Evolutionary conservation across 1,284 basidiomycete genomes (phyloP), one percentile per base, ranked within the genome.

Genomic region (Psilocybe mexicana): DNA sequence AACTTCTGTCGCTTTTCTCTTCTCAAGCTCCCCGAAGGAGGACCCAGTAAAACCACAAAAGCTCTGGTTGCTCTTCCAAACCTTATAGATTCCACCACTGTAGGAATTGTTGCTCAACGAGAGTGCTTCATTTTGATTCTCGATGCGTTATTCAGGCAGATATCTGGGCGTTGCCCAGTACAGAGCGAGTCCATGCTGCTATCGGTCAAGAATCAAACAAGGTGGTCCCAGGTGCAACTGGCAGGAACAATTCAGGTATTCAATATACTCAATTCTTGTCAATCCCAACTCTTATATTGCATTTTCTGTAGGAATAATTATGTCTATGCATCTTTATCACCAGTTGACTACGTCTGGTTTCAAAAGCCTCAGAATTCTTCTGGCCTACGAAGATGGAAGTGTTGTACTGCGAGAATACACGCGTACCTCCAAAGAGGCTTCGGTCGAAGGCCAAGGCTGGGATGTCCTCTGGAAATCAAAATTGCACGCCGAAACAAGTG

Each of bases 1-100:
- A 96, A 96, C 70, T 96, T 91, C 69, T 96, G 94, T 72, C 84
- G 87, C 0, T 94, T 96, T 58, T 77, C 76, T 12, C 62, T 79
- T 25, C 55, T 76, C 44, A 59, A 57, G 3, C 45, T 66, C 45
- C 28, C 59, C 30, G 58, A 59, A 45, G 62, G 62, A 56, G 61
- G 18, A 18, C 18, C 61, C 40, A 61, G 62, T 51, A 61, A 64
- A 7, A 35, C 24, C 14, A 36, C 58, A 18, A 63, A 74, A 42
- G 86, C 84, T 0, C 70, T 92, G 47, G 70, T 96, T 43, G 93
- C 90, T 0, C 74, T 96, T 8, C 94, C 94, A 0, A 94, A 95
- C 69, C 78, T 96, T 6, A 80, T 94, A 18, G 93, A 97, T 64
- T 95, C 94, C 6, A 86, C 91, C 38, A 78, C 89, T 54, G 93